Evolutionary conservation across 768 basidiomycete genomes (phyloP), one percentile per base, ranked within the genome.

Genomic region (Lactarius evosmus): DNA sequence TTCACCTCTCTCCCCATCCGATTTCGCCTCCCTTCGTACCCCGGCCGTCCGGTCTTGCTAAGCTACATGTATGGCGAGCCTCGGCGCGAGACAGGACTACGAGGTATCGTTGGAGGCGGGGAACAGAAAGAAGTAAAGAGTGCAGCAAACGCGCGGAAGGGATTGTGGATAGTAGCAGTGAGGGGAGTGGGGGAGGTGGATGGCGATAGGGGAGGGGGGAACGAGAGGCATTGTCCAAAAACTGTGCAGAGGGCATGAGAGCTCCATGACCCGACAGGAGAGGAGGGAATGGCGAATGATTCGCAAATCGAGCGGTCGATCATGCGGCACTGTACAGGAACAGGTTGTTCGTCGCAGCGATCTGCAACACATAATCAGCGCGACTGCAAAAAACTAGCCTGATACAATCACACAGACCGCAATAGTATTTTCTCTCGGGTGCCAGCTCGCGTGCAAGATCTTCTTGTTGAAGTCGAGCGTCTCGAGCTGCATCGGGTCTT

Each of bases 381-480:
- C 49, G 27, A 53, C 30, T 6, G 58, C 16, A 32, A 56, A 60
- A 17, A 41, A 25, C 38, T 25, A 33, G 32, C 53, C 27, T 30
- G 29, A 38, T 38, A 41, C 11, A 46, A 41, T 11, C 33, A 38
- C 7, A 82, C 91, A 72, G 71, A 95, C 94, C 71, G 95, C 95
- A 73, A 99, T 98, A 52, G 96, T 98, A 76, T 95, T 94, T 81
- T 99, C 97, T 74, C 86, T 81, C 53, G 97, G 97, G 82, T 99
- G 97, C 97, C 97, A 99, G 76, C 89, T 91, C 67, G 90, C 88
- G 74, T 95, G 93, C 72, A 96, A 78, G 71, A 96, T 95, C 85
- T 96, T 96, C 88, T 95, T 96, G 80, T 94, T 94, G 76, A 94
- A 96, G 77, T 95, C 93, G 66, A 91, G 77, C 19, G 91, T 85